These are phyloP conservation scores for Claviceps spartinae DNA, from an alignment of 2,329 filamentous ascomycete genomes.

Conservation along the genomic window DNA sequence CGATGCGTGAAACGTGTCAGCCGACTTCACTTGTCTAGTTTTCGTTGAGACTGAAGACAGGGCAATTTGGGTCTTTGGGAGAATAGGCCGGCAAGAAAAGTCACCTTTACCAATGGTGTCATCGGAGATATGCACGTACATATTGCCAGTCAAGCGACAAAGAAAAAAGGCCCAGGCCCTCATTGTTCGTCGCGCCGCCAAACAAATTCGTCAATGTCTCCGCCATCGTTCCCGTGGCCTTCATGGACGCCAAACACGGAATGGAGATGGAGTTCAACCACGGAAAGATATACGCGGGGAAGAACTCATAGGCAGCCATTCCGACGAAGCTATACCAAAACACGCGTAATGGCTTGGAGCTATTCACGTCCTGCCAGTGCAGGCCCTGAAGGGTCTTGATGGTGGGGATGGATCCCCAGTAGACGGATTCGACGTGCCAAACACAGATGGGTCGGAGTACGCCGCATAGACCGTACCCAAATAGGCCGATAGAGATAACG, in stretches of 20 bases:
- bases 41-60: too few species aligned
- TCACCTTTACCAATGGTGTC: too few species aligned
- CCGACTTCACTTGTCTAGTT: too few species aligned
- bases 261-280: constrained; percentile 43
- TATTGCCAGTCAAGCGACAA: constrained; percentile 32
- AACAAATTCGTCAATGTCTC: constrained; percentile 10
- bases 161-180: constrained; percentile 26
- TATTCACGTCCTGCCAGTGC: constrained; percentile 37
- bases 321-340: constrained; percentile 37
- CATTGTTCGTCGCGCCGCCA: constrained; percentile 27
- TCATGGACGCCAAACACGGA: constrained; percentile 38
- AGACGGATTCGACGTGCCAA: constrained; percentile 42
- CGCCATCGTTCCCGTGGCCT: background rate
- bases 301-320: constrained; percentile 38
- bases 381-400: constrained; percentile 41
- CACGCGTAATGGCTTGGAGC: constrained; percentile 34
- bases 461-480: constrained; percentile 41
- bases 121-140: constrained; percentile 6
- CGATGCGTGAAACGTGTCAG: too few species aligned
- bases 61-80: too few species aligned
- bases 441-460: constrained; percentile 39
- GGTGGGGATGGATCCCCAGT: constrained; percentile 38
- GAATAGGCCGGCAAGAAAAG: too few species aligned
- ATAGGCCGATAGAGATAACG: constrained; percentile 37
- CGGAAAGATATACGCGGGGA: constrained; percentile 41